A percentile compares a stretch with the other conserved stretches of the same genome.
Conservation (phyloP, 2,329 filamentous ascomycete genomes). For the Rosellinia necatrix region DNA sequence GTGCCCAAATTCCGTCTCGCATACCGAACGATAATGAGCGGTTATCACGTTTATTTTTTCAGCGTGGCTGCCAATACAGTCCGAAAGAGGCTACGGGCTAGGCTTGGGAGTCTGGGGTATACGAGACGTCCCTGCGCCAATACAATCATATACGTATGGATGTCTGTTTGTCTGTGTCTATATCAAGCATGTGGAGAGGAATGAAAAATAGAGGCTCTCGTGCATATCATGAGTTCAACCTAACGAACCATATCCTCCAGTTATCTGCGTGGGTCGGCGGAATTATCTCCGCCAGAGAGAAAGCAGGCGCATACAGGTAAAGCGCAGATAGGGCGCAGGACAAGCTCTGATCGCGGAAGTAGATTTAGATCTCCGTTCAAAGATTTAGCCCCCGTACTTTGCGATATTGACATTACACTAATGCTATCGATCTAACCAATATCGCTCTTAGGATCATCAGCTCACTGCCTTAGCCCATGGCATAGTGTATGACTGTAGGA, state of each 20-base stretch:
- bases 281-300: neutral
- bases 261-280: neutral
- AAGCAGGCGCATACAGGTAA: neutral
- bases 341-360: neutral
- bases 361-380: neutral
- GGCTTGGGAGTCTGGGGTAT: constrained; percentile 3
- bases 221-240: neutral
- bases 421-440: neutral
- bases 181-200: too few relatives aligned
- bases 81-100: constrained; percentile 13
- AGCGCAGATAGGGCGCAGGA: neutral
- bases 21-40: constrained; percentile 8
- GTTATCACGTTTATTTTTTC: constrained; percentile 5
- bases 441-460: neutral
- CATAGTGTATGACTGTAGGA: neutral
- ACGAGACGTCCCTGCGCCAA: too few relatives aligned
- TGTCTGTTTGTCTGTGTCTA: too few relatives aligned
- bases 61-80: constrained; percentile 21
- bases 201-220: neutral
- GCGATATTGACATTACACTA: neutral
- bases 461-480: neutral
- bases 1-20: constrained; percentile 7
- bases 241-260: neutral
- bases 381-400: neutral
- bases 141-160: too few relatives aligned